Evolutionary conservation across 2,329 filamentous ascomycete genomes (phyloP).

Genomic region (Helotiales sp.): DNA sequence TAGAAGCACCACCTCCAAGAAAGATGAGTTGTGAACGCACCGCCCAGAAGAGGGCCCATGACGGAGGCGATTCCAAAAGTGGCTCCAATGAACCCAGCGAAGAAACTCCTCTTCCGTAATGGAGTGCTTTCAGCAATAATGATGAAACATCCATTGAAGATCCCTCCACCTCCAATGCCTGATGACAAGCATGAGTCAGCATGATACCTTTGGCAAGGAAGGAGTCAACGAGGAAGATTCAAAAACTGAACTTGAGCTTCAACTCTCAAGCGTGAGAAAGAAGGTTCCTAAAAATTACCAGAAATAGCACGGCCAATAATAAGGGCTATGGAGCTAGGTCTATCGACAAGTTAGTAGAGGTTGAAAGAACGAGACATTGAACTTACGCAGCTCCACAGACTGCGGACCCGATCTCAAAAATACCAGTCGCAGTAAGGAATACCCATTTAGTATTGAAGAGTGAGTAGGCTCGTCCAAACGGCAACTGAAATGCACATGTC

Average conservation of each 20-base stretch:
- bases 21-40: conserved; percentile 37
- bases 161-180: conserved; percentile 9
- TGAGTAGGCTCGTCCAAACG: conserved; percentile 22
- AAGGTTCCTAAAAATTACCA: conserved; percentile 15
- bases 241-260: no score
- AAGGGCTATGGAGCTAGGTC: conserved; percentile 24
- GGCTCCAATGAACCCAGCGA: conserved; percentile 25
- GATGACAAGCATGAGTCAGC: not conserved
- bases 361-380: no score
- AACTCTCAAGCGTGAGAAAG: no score
- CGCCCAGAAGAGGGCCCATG: conserved; percentile 33
- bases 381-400: conserved; percentile 26
- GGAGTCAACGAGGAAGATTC: no score
- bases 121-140: conserved; percentile 8
- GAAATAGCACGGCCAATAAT: conserved; percentile 30
- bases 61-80: conserved; percentile 25
- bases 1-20: conserved; percentile 39
- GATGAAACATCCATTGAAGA: conserved; percentile 8
- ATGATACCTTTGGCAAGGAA: no score
- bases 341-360: no score
- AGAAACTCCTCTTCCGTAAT: conserved; percentile 7
- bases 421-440: conserved; percentile 17
- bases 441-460: conserved; percentile 25
- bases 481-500: conserved; percentile 30
- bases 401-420: conserved; percentile 29